Evolutionary conservation across 257 asterid genomes (phyloP), one percentile per base, ranked within the genome.

Genomic region (Mentha longifolia): DNA sequence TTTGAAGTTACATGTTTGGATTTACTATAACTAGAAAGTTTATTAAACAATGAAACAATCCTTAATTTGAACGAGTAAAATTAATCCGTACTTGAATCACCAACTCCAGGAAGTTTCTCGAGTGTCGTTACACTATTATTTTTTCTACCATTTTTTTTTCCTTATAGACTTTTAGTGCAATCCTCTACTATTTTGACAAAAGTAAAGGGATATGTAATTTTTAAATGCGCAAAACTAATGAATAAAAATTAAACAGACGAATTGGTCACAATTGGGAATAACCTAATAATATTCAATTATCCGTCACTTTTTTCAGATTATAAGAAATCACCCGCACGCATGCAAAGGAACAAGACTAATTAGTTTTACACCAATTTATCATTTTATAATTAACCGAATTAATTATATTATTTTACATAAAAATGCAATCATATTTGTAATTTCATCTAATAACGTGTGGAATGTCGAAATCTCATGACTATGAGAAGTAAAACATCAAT

Each of bases 31-130:
- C 10, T 61, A 1, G 33, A 16, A 61, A 10, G 5, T 61, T 60
- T 5, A 33, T 5, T 11, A 17, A 39, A 4, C 2, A 5, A 1
- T 0, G 0, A 39, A 41, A 19, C 19, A 39, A 9, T 4, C 0
- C 22, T 41, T 12, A 39, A 63, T 42, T 19, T 63, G 54, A 62
- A 12, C 10, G 19, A 62, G 52, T 62, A 17, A 61, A 62, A 20
- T 20, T 33, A 15, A 19, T 6, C 19, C 35, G 37, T 39, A 39
- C 67, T 10, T 61, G 3, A 61, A 61, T 19, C 52, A 42, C 68
- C 68, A 64, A 22, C 58, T 28, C 58, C 39, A n/a, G 7, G 47
- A 66, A 66, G 60, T 49, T 66, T 49, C 71, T 65, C 16, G 16
- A 10, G 8, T 3, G 6, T 14, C 4, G 41, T 20, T 63, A 35